Percentiles rank a stretch among this genome's conserved stretches.
These are phyloP conservation scores for Xylaria grammica DNA, from an alignment of 495 filamentous ascomycete species.

Conservation along the genomic window DNA sequence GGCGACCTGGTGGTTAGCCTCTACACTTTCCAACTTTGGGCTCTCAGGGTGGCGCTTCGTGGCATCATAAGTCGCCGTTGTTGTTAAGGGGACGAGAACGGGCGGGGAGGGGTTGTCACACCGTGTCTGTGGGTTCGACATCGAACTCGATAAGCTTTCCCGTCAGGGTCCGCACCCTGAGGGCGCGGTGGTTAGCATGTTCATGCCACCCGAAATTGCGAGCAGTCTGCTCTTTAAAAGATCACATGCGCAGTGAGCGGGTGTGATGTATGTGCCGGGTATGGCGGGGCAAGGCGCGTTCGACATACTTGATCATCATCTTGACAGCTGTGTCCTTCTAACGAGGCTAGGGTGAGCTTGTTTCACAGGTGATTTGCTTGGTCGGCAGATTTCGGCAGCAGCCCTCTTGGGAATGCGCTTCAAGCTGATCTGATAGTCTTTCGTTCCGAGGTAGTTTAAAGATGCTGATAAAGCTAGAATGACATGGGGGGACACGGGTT, in stretches of 20 bases:
- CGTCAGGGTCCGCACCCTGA: conserved; percentile 93
- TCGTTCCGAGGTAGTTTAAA: background rate
- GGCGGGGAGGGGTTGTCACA: conserved; percentile 40
- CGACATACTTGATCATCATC: conserved; percentile 54
- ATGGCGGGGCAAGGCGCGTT: conserved; percentile 11
- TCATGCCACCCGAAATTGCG: background rate
- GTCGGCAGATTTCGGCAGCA: background rate
- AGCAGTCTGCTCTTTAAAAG: background rate
- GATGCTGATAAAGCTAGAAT: conserved; percentile 8
- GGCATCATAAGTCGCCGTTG: background rate
- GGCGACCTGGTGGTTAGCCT: conserved; percentile 12
- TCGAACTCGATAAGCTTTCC: conserved; percentile 99
- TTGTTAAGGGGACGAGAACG: background rate
- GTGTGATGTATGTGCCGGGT: conserved; percentile 16
- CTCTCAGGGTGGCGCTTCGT: background rate
- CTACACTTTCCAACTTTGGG: background rate
- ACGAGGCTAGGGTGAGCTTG: background rate
- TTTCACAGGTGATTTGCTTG: background rate
- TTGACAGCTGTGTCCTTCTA: conserved; percentile 29
- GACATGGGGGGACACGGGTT: background rate
- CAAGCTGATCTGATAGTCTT: background rate
- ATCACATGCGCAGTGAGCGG: background rate
- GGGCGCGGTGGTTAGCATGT: conserved; percentile 13
- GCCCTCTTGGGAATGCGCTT: background rate
- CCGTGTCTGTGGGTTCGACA: conserved; percentile 90